A percentile compares a stretch with the other conserved stretches of the same genome.
Conservation (phyloP, 495 filamentous ascomycete genomes). For the Lophiotrema nucula region DNA sequence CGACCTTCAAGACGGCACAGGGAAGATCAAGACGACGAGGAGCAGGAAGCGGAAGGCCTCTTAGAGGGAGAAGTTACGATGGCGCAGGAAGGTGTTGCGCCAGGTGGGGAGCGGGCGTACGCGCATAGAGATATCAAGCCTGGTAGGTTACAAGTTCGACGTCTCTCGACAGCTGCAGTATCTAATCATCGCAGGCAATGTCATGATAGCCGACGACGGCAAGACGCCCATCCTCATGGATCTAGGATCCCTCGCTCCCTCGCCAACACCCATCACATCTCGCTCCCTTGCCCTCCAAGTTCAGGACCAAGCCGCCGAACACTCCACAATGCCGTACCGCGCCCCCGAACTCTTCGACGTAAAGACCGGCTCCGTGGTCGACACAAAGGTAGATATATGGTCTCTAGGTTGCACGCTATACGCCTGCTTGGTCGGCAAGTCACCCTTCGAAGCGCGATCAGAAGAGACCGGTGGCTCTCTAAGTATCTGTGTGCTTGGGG, state of each 20-base stretch:
- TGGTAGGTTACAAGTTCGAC: conserved; percentile 50
- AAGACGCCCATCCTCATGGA: conserved; percentile 95
- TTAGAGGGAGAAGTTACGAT: conserved; percentile 79
- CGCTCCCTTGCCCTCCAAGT: conserved; percentile 86
- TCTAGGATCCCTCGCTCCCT: conserved; percentile 84
- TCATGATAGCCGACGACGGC: conserved; percentile 91
- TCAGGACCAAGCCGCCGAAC: conserved; percentile 91
- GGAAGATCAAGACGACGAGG: conserved; percentile 61
- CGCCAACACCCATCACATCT: conserved; percentile 88
- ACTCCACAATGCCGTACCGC: conserved; percentile 97
- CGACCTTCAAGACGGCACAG: conserved; percentile 40
- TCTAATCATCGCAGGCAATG: conserved; percentile 64
- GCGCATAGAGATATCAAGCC: conserved; percentile 98
- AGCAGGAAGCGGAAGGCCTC: conserved; percentile 71
- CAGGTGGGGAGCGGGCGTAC: conserved; percentile 75
- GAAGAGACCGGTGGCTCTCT: conserved; percentile 95
- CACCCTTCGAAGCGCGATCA: conserved; percentile 89
- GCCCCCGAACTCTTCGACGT: conserved; percentile 98
- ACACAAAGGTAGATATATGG: conserved; percentile 99
- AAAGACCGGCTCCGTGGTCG: conserved; percentile 86
- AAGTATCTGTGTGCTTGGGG: conserved; percentile 84
- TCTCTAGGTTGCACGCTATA: conserved; percentile 94
- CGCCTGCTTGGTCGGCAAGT: conserved; percentile 92
- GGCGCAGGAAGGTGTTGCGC: conserved; percentile 67
- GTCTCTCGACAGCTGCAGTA: background rate